Evolutionary conservation across 176 grass and related monocot genomes (phyloP).

Genomic region (Zea luxurians): DNA sequence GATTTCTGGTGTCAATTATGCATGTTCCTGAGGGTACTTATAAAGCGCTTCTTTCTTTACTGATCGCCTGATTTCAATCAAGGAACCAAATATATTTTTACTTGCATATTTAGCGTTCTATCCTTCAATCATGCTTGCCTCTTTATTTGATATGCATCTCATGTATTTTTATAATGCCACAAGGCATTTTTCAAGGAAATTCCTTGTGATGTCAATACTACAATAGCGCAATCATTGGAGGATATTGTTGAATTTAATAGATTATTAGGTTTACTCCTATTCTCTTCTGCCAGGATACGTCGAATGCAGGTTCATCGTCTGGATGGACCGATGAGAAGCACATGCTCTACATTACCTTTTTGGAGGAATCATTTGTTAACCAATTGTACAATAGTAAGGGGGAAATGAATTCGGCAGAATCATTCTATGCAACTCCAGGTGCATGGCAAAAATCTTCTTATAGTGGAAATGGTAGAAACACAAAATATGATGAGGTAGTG

Average conservation of each 20-base stretch:
- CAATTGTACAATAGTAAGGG: slow-evolving; percentile 50
- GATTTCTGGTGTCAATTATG: background rate
- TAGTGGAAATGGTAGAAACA: slow-evolving; percentile 31
- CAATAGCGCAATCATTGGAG: background rate
- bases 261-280: slow-evolving; percentile 21
- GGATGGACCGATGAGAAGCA: slow-evolving; percentile 92
- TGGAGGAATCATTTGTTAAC: slow-evolving; percentile 76
- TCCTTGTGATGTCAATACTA: background rate
- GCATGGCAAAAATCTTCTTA: slow-evolving; percentile 34
- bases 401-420: slow-evolving; percentile 36
- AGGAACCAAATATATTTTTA: background rate
- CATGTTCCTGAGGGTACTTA: background rate
- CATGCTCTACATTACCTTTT: slow-evolving; percentile 61
- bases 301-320: slow-evolving; percentile 34
- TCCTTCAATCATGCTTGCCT: background rate
- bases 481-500: slow-evolving; percentile 47
- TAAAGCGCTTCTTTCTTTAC: background rate
- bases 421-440: slow-evolving; percentile 34
- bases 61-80: background rate
- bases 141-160: background rate
- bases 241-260: slow-evolving; percentile 6
- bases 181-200: slow-evolving; percentile 20
- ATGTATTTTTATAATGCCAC: background rate
- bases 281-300: slow-evolving; percentile 46
- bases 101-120: background rate